Percentiles rank a stretch among this genome's conserved stretches.
phyloP scores from a whole-genome alignment of 306 rosid genomes.

The Dalbergia cultrata region DNA sequence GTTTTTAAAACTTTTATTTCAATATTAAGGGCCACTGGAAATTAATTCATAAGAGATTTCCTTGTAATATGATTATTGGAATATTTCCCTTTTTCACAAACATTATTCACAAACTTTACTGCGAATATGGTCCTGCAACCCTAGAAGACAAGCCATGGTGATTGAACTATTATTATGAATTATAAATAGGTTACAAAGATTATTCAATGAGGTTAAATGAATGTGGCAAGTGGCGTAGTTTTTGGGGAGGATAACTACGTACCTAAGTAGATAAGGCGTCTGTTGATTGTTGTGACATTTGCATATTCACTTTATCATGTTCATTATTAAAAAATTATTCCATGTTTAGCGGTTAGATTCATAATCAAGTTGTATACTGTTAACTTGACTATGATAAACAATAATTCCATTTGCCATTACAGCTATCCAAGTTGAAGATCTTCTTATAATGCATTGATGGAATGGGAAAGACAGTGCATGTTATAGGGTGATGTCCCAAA shows the following conservation, averaged over 20 bases:
- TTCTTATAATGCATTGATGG: not conserved
- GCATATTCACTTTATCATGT: not conserved
- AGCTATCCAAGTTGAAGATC: not conserved
- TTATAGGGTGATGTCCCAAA: not conserved
- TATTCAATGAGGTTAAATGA: not conserved
- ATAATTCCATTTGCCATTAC: not conserved
- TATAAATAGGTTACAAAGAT: not conserved
- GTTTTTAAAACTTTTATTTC: not conserved
- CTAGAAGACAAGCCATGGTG: not conserved
- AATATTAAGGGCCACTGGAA: not conserved
- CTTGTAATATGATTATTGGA: not conserved
- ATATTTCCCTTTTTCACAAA: not conserved
- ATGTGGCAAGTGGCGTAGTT: not conserved
- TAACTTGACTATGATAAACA: slow-evolving; percentile 2
- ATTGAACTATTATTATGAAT: not conserved
- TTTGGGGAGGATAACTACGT: not conserved
- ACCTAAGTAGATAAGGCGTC: not conserved
- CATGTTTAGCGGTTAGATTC: not conserved
- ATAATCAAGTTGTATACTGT: slow-evolving; percentile 1
- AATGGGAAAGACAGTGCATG: not conserved
- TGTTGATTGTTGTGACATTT: slow-evolving; percentile 1
- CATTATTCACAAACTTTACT: not conserved
- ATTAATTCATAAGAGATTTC: not conserved
- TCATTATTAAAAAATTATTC: slow-evolving; percentile 19
- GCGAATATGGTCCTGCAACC: not conserved